These are phyloP conservation scores for Bromus sterilis DNA, from an alignment of 176 grass and related monocot genomes.

Conservation along the genomic window DNA sequence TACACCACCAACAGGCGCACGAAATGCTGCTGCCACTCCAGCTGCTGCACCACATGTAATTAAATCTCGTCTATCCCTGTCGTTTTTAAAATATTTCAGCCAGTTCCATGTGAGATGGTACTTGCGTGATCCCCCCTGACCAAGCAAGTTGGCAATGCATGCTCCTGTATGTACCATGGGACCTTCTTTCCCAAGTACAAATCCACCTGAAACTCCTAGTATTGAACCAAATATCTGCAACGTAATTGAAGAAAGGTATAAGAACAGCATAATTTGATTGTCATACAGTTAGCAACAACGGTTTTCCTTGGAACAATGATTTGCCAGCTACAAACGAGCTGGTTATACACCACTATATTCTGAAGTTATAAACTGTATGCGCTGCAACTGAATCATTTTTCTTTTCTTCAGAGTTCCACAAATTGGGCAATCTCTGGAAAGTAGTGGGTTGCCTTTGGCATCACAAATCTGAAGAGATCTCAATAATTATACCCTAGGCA, in stretches of 20 bases:
- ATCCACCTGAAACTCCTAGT: constrained; percentile 93
- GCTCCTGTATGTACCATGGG: constrained; percentile 98
- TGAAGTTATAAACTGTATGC: background rate
- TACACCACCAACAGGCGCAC: constrained; percentile 88
- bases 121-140: constrained; percentile 89
- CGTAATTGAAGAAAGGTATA: background rate
- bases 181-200: constrained; percentile 93
- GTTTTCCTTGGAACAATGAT: background rate
- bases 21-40: constrained; percentile 92
- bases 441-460: background rate
- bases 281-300: background rate
- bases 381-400: background rate
- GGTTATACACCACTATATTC: background rate
- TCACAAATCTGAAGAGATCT: background rate
- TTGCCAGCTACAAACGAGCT: background rate
- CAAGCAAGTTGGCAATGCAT: constrained; percentile 91
- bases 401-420: background rate
- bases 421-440: background rate
- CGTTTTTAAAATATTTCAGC: constrained; percentile 90
- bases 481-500: background rate
- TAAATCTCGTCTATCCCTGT: constrained; percentile 81
- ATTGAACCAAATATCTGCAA: constrained; percentile 86
- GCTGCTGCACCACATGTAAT: constrained; percentile 91
- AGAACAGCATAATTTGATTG: background rate
- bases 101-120: constrained; percentile 90